Conservation (phyloP, 768 basidiomycete genomes). For the Termitomyces heimii region DNA sequence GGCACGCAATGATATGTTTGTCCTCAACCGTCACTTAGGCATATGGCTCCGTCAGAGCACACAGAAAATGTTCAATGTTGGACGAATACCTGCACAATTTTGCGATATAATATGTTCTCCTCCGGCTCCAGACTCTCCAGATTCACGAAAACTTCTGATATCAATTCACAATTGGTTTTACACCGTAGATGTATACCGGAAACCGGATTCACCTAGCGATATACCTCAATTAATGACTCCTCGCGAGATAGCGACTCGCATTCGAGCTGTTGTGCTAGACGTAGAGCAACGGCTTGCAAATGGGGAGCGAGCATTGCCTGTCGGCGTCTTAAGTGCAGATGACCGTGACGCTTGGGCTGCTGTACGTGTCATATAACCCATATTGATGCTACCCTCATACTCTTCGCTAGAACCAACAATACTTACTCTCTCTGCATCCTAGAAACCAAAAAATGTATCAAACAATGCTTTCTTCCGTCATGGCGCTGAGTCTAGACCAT, state of each 20-base stretch:
- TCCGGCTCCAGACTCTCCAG: conserved; percentile 36
- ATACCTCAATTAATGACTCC: conserved; percentile 27
- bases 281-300: conserved; percentile 41
- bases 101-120: conserved; percentile 60
- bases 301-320: conserved; percentile 52
- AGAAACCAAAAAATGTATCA: conserved; percentile 55
- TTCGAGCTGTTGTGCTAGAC: conserved; percentile 49
- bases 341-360: conserved; percentile 77
- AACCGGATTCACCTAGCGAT: conserved; percentile 20
- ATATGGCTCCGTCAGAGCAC: conserved; percentile 60
- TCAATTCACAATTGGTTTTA: conserved; percentile 80
- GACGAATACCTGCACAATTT: conserved; percentile 61
- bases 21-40: conserved; percentile 25
- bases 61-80: conserved; percentile 67
- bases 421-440: conserved; percentile 63
- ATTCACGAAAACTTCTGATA: conserved; percentile 57
- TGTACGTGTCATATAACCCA: conserved; percentile 33
- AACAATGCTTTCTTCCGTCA: conserved; percentile 66
- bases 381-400: background rate
- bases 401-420: conserved; percentile 55
- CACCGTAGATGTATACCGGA: conserved; percentile 58
- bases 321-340: conserved; percentile 76
- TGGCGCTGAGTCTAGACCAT: conserved; percentile 79
- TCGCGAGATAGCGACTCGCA: conserved; percentile 34
- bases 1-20: background rate